Evolutionary conservation across 768 basidiomycete genomes (phyloP).

Genomic region (Tulasnella sp.): DNA sequence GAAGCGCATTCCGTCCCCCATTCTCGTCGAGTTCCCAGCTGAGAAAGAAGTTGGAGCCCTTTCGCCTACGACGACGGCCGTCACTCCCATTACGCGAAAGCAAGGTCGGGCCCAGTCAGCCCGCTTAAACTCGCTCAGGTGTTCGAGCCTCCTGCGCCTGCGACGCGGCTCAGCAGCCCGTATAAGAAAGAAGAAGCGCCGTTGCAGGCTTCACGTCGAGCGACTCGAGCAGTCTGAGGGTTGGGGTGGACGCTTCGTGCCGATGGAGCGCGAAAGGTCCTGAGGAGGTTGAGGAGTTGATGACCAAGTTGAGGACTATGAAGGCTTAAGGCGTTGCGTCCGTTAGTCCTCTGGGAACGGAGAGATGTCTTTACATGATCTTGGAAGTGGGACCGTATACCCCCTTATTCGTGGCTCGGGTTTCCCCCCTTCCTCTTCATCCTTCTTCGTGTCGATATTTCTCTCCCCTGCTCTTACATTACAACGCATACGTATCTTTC

Average conservation of each 20-base stretch:
- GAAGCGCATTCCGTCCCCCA: neutral
- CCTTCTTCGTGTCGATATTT: neutral
- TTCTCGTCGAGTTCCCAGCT: neutral
- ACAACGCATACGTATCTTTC: neutral
- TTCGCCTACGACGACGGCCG: neutral
- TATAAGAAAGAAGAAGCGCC: no score
- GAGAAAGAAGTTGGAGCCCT: neutral
- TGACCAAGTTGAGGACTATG: slow-evolving; percentile 1
- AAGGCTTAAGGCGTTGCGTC: neutral
- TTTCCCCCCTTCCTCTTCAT: no score
- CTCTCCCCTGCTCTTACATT: no score
- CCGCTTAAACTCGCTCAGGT: neutral
- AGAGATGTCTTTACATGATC: neutral
- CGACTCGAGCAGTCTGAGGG: neutral
- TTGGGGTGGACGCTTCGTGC: neutral
- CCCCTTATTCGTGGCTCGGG: neutral
- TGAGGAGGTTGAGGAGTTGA: neutral
- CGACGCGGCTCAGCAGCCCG: neutral
- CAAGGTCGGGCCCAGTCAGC: neutral
- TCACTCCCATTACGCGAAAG: neutral
- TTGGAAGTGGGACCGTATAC: neutral
- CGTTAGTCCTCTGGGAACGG: neutral
- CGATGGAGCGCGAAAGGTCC: slow-evolving; percentile 8
- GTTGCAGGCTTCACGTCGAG: neutral
- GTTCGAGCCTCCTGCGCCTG: neutral